phyloP scores from a whole-genome alignment of 2,329 filamentous ascomycete genomes.

The Stachybotrys chartarum region DNA sequence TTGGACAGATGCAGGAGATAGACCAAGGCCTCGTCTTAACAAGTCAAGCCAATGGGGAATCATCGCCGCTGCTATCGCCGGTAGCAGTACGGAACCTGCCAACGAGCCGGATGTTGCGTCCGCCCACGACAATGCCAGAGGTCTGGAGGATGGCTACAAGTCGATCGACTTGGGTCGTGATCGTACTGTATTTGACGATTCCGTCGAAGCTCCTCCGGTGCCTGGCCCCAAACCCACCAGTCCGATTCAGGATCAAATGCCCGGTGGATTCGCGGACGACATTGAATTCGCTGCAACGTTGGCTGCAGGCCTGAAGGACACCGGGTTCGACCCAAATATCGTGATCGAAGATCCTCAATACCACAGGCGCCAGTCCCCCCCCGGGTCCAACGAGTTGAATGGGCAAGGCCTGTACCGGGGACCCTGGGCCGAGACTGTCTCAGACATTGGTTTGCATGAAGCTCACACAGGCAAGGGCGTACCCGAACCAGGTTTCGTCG shows the following conservation, averaged over 20 bases:
- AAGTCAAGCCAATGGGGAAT: conserved; percentile 44
- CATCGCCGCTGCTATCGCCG: conserved; percentile 42
- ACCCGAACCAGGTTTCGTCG: conserved; percentile 34
- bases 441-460: conserved; percentile 32
- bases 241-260: conserved; percentile 44
- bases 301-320: conserved; percentile 60
- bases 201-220: conserved; percentile 38
- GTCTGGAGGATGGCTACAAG: conserved; percentile 9
- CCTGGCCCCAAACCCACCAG: conserved; percentile 51
- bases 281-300: conserved; percentile 63
- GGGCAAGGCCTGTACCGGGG: conserved; percentile 36
- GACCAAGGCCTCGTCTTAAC: conserved; percentile 24
- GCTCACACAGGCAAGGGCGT: conserved; percentile 11
- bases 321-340: conserved; percentile 64
- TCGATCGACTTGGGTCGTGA: neutral
- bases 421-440: conserved; percentile 41
- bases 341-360: conserved; percentile 61
- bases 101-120: conserved; percentile 22
- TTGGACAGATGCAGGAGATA: conserved; percentile 15
- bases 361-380: conserved; percentile 56
- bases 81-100: conserved; percentile 29
- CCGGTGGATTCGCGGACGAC: conserved; percentile 60
- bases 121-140: conserved; percentile 9
- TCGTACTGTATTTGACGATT: conserved; percentile 25
- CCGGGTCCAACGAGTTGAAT: conserved; percentile 44